Evolutionary conservation across 2,329 filamentous ascomycete species (phyloP).

Genomic region (Colletotrichum shisoi): DNA sequence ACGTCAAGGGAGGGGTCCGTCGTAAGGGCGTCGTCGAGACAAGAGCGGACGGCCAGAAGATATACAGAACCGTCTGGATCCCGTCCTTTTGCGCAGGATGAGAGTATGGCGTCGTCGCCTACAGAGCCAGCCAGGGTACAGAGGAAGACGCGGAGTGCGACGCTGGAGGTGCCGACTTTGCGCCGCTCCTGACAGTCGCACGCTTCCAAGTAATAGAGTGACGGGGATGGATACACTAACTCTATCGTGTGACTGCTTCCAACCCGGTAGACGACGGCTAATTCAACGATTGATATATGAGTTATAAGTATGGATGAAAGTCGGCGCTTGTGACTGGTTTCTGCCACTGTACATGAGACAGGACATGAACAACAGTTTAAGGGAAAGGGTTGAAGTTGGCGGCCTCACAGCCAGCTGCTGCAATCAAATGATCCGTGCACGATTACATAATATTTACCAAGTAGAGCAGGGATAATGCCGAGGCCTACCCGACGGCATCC

Average conservation of each 20-base stretch:
- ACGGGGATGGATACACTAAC: not conserved
- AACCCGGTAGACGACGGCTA: not conserved
- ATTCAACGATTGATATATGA: not conserved
- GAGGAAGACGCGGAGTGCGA: not conserved
- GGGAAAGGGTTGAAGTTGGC: not conserved
- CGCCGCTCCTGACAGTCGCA: not conserved
- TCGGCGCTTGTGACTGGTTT: not conserved
- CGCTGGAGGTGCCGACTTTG: conserved; percentile 4
- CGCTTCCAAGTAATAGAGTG: too few species aligned
- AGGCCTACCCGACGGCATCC: conserved; percentile 32
- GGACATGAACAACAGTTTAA: not conserved
- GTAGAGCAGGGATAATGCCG: conserved; percentile 25
- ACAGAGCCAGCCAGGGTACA: not conserved
- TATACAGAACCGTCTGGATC: conserved; percentile 1
- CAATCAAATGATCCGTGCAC: not conserved
- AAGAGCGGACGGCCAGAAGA: not conserved
- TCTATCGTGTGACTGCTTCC: not conserved
- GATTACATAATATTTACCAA: conserved; percentile 16
- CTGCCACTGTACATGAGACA: not conserved
- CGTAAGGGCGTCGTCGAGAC: not conserved
- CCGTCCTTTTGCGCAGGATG: not conserved
- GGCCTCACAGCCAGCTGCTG: not conserved
- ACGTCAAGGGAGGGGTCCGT: not conserved
- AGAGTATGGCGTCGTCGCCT: not conserved
- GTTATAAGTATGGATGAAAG: not conserved